Base-by-base conservation (phyloP, 129 eudicot species). In the Lactuca saligna region DNA sequence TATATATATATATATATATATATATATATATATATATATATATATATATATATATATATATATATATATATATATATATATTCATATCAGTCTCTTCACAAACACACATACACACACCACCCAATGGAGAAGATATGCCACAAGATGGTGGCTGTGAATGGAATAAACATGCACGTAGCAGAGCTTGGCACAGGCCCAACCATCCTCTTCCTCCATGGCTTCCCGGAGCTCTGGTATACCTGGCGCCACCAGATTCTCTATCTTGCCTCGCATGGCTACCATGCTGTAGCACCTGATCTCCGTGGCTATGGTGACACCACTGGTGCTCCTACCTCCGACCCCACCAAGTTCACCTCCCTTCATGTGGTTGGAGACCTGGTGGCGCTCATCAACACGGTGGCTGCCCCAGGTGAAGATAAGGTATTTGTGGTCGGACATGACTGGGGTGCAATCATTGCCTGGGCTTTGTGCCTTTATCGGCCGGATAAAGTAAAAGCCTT, bases 231-330 rank as follows among this genome's bases (percentile, higher is more conserved):
- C 29, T 25, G 29, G 29, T 25, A 25, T 25, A 25, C 29, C 29
- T 25, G 29, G 29, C 29, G 29, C 29, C 29, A 25, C 29, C 29
- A 25, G 29, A 25, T 25, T 25, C 29, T 25, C 29, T 81, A 62
- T 82, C 42, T 88, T 60, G 86, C 97, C 11, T 78, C 79, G 31
- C 84, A 77, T 6, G 96, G 97, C 64, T 91, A 82, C 84, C 96
- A 80, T 0, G 89, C 86, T 0, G 85, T 88, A 61, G 96, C 97
- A 10, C 96, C 94, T 15, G 97, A 88, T 61, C 83, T 91, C 73
- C 82, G 96, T 9, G 97, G 96, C 41, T 91, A 66, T 62, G 97
- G 97, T 0, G 97, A 82, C 78, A 91, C 96, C 63, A 83, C 91
- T 1, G 96, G 88, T 0, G 88, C 80, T 1, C 85, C 91, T 0